Base-by-base conservation (phyloP, 2,329 filamentous ascomycete species). In the Aspergillus niger region DNA sequence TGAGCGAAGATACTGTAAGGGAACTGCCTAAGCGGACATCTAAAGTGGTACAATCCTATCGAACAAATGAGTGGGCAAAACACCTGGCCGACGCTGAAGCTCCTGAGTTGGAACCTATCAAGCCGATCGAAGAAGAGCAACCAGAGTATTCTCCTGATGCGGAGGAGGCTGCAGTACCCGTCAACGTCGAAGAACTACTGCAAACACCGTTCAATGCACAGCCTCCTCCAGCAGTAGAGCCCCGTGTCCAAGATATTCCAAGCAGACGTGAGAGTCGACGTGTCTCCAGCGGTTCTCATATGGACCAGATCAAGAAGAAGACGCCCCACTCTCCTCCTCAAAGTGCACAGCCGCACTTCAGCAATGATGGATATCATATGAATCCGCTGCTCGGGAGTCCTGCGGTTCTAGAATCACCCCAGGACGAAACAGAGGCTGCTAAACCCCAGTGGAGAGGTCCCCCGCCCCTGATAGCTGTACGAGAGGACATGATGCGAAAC, bases 11-110 rank as follows among this genome's bases (percentile, higher is more conserved):
- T 39, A 74, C 74, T 3, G 72, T 80, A 32, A 86, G 87, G 3
- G 82, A 82, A 10, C 82, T 96, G 8, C 91, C 91, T 0, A 79
- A 82, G n/a, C 86, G 86, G 11, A 76, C 92, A 36, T 95, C 92
- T 1, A 89, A 86, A 62, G 85, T 96, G 8, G 89, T 92, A 1
- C 81, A 91, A 73, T 91, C 90, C 0, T 96, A 95, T 72, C 86
- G 94, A 59, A 97, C 92, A 1, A 96, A 96, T 65, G 94, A 98
- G 77, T 98, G 94, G 94, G 92, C 92, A 0, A 97, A 97, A 74
- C 92, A 97, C 74, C 82, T 97, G 10, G 87, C 88, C 64, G 80
- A 85, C 44, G 92, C 94, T 6, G 93, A 97, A 15, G 79, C 80
- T 5, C 92, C 92, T 1, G 83, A 86, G 2, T 74, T 90, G 11